Evolutionary conservation across 2,329 filamentous ascomycete species (phyloP), one percentile per base, ranked within the genome.

Genomic region (Bertia moriformis): DNA sequence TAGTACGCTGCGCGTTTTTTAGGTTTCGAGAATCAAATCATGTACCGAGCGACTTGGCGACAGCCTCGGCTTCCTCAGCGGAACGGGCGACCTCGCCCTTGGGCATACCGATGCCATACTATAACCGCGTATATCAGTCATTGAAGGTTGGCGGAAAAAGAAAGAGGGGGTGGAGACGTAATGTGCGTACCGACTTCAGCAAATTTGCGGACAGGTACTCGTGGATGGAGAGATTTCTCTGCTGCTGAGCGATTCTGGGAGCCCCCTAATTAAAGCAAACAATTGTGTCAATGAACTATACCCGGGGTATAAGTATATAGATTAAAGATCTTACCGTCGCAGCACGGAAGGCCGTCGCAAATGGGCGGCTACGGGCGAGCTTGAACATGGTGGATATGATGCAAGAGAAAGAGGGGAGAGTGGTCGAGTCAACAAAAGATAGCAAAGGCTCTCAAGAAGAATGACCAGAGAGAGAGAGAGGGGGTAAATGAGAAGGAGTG

Each of bases 181-280:
- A 38, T 29, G 39, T 17, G 22, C 30, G 61, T 69, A 79, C 75
- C 70, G 78, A 58, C 65, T 72, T 84, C 56, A 98, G 74, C 51
- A 98, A 79, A 61, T 88, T 84, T 53, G 87, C 86, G 53, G 91
- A 95, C 56, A 89, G 82, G 69, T 95, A 96, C 70, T 98, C 91
- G 72, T 98, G 91, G 57, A 98, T 94, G 58, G 86, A 91, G 58
- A 98, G 76, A 57, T 83, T 79, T 69, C 91, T 78, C 65, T 73
- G 76, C 67, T 95, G 88, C 56, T 69, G 73, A 51, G 65, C 72
- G 53, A 73, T 61, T 49, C 54, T 65, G 51, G 41, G n/a, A n/a
- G n/a, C n/a, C n/a, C n/a, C n/a, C n/a, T n/a, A 53, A 54, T 52
- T 59, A 48, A 32, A 37, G n/a, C 38, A 45, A 47, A 45, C 43